Conservation (phyloP, 495 filamentous ascomycete genomes). For the Talaromyces stipitatus region DNA sequence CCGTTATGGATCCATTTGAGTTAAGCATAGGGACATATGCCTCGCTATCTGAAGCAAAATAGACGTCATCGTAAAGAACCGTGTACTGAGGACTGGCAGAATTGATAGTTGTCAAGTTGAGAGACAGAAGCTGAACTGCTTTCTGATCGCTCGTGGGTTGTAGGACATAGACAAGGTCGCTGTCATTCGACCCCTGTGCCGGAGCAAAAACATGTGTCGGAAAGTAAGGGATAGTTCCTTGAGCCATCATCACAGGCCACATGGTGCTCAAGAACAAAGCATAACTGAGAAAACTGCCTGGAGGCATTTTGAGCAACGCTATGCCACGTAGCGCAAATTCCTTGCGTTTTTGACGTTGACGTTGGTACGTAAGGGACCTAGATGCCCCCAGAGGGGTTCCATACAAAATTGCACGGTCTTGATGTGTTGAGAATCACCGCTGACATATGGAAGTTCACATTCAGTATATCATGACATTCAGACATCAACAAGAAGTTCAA, state of each 20-base stretch:
- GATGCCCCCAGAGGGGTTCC: neutral
- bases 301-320: neutral
- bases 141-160: slow-evolving; percentile 30
- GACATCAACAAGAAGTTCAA: neutral
- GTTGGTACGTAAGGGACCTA: neutral
- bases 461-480: neutral
- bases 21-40: slow-evolving; percentile 60
- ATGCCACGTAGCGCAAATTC: neutral
- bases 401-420: neutral
- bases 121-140: slow-evolving; percentile 45
- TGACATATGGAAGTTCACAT: neutral
- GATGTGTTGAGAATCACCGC: neutral
- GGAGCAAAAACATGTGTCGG: slow-evolving; percentile 61
- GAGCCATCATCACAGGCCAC: slow-evolving; percentile 14
- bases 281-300: neutral
- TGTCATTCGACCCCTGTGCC: slow-evolving; percentile 29
- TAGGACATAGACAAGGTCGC: slow-evolving; percentile 54
- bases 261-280: slow-evolving; percentile 12
- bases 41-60: slow-evolving; percentile 44
- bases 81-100: slow-evolving; percentile 42
- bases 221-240: slow-evolving; percentile 58
- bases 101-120: slow-evolving; percentile 52
- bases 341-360: neutral
- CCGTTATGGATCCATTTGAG: slow-evolving; percentile 55
- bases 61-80: slow-evolving; percentile 53